Base-by-base conservation (phyloP, 2,329 filamentous ascomycete genomes). In the Cadophora sp. region DNA sequence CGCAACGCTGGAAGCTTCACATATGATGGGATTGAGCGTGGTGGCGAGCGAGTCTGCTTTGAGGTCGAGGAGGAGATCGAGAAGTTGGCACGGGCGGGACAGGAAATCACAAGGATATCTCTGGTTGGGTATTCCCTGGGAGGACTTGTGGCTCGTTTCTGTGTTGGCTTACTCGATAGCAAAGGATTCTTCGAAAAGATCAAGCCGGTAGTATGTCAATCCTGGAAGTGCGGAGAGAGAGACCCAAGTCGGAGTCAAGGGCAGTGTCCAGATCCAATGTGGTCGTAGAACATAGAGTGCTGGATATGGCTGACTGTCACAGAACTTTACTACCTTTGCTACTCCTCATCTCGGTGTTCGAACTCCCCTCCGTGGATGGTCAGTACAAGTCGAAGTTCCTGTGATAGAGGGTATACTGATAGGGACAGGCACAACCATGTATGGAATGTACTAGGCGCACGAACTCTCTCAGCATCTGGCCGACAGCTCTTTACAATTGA, bases 261-360 rank as follows among this genome's bases (percentile, higher is more conserved):
- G 61, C 61, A 63, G 36, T 56, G 39, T 55, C 36, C 50, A 45
- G 61, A 55, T 33, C 48, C 50, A 41, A 39, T 27, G 50, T 33
- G 61, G 50, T 43, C 50, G 22, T 20, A 56, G 36, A 56, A 20
- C 16, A 41, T 5, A 48, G n/a, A 30, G 39, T 6, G 16, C 20
- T 55, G 50, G 24, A 55, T 20, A 36, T 53, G 24, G 27, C 61
- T 62, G 51, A 68, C 62, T 22, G 33, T 27, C 24, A 9, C 69
- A 91, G 86, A 97, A 97, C 82, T 97, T 98, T 79, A 93, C 91
- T 2, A 97, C 94, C 0, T 97, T 98, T 79, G 95, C 92, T 5
- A 90, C 91, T 39, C 95, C 92, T 27, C 92, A 94, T 79, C 83
- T 94, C 8, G 92, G 92, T n/a, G 91, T 91, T 1, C 84, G 91